Base-by-base conservation (phyloP, 805 yeast genomes). In the Schwanniomyces vanrijiae region DNA sequence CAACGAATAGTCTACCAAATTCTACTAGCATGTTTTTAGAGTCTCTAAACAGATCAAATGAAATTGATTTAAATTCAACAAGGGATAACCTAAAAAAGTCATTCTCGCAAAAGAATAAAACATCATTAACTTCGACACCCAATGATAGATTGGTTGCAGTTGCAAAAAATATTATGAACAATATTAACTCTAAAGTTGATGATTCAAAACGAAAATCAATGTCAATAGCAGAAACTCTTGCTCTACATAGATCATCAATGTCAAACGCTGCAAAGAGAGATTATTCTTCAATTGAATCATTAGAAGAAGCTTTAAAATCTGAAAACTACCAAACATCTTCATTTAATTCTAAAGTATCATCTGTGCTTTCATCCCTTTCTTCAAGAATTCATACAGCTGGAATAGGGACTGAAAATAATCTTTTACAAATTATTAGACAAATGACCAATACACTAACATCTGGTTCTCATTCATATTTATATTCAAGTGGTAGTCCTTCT, bases 181-280 rank as follows among this genome's bases (percentile, higher is more conserved):
- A 43, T 11, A 19, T 47, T 18, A 24, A 38, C 4, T 43, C 45
- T 22, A 43, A 45, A 21, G 20, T 29, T n/a, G 47, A 44, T 29
- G 54, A 41, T 14, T 25, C 47, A 3, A 44, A 44, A 29, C 58
- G 45, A 19, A 66, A 68, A 33, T 55, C 73, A 1, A 58, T 80
- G 24, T 77, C 86, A 1, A 81, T 82, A 42, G 86, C 86, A 0
- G 84, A 82, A 52, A 79, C 85, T 2, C 61, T 82, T 52, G 86
- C 86, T 0, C 54, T 78, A 44, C 78, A 78, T 49, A 62, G 84
- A 34, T 70, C 78, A 3, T 66, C 73, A 8, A 75, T 77, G 77
- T 58, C 61, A 1, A 62, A 55, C 3, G 56, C 55, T 0, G 53
- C 62, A 4, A 56, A 58, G 37, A 53, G 66, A 31, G 66, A 66